Base-by-base conservation (phyloP, 257 asterid species). In the Leonotis leonurus region DNA sequence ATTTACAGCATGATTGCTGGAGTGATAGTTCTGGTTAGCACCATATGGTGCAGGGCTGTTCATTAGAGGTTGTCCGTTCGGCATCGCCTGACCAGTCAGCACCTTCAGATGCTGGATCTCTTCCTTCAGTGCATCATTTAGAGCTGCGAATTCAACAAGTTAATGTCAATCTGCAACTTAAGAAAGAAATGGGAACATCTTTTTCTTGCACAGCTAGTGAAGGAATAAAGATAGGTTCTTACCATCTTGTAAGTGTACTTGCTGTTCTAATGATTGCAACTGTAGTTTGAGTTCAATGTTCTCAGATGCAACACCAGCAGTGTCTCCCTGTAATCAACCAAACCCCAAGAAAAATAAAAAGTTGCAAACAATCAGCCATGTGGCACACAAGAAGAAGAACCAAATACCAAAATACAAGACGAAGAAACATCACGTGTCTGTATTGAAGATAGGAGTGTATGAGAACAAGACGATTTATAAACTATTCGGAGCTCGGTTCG, bases 191-290 rank as follows among this genome's bases (percentile, higher is more conserved):
- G n/a, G n/a, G n/a, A n/a, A 3, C 5, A 27, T 27, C 33, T 6
- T 27, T 27, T 27, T 27, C 33, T 2, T 21, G 36, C 21, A 37
- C 7, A n/a, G n/a, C n/a, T n/a, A n/a, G n/a, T 32, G 25, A 35
- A 7, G 43, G 55, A 14, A 5, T 41, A n/a, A 41, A 41, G 24
- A 5, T 33, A 37, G 49, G 49, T 27, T 45, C 67, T 66, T 76
- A 90, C 98, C 98, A 79, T 88, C 96, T 73, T 88, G 97, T 74
- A 90, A 73, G 75, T 88, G 89, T 49, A 82, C 91, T 81, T 90
- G 85, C 59, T 85, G 96, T 75, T 88, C 98, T 80, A 78, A 68
- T 65, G 96, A 74, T 73, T 88, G 94, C 78, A 88, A 56, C 59
- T 88, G 95, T 65, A 91, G 67, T 75, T 91, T 91, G 75, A 91